Evolutionary conservation across 768 basidiomycete genomes (phyloP).

Genomic region (Macrolepiota albuminosa): DNA sequence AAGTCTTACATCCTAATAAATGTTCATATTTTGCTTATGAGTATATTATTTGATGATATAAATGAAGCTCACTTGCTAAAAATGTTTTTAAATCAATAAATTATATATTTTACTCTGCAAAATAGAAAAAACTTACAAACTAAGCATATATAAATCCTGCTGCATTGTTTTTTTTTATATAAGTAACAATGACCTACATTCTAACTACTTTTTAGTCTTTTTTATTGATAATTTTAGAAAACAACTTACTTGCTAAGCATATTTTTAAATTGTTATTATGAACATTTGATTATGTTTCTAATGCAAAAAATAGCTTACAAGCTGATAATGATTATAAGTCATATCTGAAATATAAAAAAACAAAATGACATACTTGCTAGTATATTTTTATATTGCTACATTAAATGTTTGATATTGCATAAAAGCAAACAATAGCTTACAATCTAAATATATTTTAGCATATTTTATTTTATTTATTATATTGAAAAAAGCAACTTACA

Average conservation of each 20-base stretch:
- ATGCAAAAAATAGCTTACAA: neutral
- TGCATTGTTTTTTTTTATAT: neutral
- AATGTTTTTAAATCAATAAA: neutral
- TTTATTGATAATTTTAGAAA: neutral
- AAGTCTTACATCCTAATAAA: neutral
- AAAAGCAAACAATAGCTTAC: neutral
- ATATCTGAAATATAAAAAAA: neutral
- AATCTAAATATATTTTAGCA: neutral
- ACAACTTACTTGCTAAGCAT: neutral
- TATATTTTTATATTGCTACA: neutral
- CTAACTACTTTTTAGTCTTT: neutral
- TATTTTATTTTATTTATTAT: neutral
- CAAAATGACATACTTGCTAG: neutral
- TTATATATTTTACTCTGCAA: neutral
- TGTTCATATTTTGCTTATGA: neutral
- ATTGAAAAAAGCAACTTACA: neutral
- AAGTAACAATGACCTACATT: neutral
- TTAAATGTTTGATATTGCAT: neutral
- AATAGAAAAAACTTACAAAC: neutral
- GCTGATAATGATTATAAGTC: neutral
- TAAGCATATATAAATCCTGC: neutral
- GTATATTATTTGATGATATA: neutral
- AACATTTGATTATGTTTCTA: neutral
- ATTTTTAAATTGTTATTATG: neutral
- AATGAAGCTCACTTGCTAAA: neutral